Conservation (phyloP, 2,329 filamentous ascomycete species). For the Talaromyces rugulosus region DNA sequence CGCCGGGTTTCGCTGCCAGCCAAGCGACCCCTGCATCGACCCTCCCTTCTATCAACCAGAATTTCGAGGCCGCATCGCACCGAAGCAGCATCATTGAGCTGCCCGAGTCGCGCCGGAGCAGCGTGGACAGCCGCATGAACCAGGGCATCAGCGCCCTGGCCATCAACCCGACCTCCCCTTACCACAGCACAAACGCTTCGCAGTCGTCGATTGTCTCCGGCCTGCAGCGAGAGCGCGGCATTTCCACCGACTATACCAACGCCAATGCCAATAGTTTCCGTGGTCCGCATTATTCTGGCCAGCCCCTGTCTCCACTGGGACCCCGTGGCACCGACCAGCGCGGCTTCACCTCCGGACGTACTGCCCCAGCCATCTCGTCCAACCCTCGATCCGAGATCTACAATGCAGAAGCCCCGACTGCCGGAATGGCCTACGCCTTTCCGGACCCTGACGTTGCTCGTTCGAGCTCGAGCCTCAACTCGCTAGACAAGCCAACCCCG, state of each 20-base stretch:
- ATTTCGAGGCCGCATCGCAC: slow-evolving; percentile 49
- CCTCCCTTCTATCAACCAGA: slow-evolving; percentile 58
- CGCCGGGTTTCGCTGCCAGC: slow-evolving; percentile 34
- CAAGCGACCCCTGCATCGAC: slow-evolving; percentile 35
- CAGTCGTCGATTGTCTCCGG: slow-evolving; percentile 43
- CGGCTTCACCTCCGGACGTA: slow-evolving; percentile 41
- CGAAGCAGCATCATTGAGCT: slow-evolving; percentile 38
- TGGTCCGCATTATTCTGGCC: slow-evolving; percentile 38
- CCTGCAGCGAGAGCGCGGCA: slow-evolving; percentile 40
- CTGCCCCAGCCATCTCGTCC: slow-evolving; percentile 46
- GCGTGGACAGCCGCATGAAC: slow-evolving; percentile 47
- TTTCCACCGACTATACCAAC: slow-evolving; percentile 34
- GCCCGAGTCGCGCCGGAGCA: slow-evolving; percentile 46
- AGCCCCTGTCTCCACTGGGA: slow-evolving; percentile 39
- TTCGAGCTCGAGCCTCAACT: slow-evolving; percentile 33
- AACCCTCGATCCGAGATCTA: slow-evolving; percentile 49
- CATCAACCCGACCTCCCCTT: slow-evolving; percentile 45
- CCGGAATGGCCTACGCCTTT: slow-evolving; percentile 49
- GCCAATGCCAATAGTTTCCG: slow-evolving; percentile 26
- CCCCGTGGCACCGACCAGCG: slow-evolving; percentile 38
- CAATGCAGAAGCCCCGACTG: slow-evolving; percentile 47
- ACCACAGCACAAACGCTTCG: slow-evolving; percentile 44
- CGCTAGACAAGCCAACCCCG: slow-evolving; percentile 27
- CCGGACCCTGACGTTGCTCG: slow-evolving; percentile 45
- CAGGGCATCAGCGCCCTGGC: slow-evolving; percentile 46